phyloP scores from a whole-genome alignment of 1,284 basidiomycete genomes.

The Pholiota adiposa region DNA sequence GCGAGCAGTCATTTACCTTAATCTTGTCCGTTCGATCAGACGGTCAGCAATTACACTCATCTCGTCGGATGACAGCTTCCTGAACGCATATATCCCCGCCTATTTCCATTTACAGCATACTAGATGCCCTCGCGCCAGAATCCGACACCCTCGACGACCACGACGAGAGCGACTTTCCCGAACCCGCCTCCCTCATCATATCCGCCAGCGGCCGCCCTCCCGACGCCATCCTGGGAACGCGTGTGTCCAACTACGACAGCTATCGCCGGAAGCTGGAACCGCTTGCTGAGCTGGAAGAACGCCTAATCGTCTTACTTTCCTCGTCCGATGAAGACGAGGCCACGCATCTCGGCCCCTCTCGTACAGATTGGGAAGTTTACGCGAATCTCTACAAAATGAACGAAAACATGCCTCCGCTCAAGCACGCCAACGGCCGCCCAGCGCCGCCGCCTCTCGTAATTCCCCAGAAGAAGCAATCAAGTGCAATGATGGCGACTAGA shows the following conservation, averaged over 20 bases:
- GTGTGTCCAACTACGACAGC: constrained; percentile 60
- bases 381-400: constrained; percentile 28
- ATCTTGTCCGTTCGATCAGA: constrained; percentile 78
- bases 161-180: constrained; percentile 49
- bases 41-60: constrained; percentile 46
- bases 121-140: constrained; percentile 76
- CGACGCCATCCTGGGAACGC: constrained; percentile 48
- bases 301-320: constrained; percentile 65
- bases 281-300: constrained; percentile 67
- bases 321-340: constrained; percentile 65
- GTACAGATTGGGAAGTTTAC: constrained; percentile 38
- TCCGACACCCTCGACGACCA: constrained; percentile 59
- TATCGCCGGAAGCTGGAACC: constrained; percentile 67
- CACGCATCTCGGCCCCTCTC: constrained; percentile 44
- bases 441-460: constrained; percentile 52
- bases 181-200: constrained; percentile 54
- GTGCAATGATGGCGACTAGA: constrained; percentile 38
- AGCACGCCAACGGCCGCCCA: constrained; percentile 43
- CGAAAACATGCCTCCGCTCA: constrained; percentile 28
- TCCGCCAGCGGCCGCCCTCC: constrained; percentile 48
- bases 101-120: constrained; percentile 51
- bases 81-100: constrained; percentile 11
- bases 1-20: constrained; percentile 84
- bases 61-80: constrained; percentile 6
- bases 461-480: constrained; percentile 40